Evolutionary conservation across 164 flowering plant species (phyloP), one percentile per base, ranked within the genome.

Genomic region (Dillenia turbinata): DNA sequence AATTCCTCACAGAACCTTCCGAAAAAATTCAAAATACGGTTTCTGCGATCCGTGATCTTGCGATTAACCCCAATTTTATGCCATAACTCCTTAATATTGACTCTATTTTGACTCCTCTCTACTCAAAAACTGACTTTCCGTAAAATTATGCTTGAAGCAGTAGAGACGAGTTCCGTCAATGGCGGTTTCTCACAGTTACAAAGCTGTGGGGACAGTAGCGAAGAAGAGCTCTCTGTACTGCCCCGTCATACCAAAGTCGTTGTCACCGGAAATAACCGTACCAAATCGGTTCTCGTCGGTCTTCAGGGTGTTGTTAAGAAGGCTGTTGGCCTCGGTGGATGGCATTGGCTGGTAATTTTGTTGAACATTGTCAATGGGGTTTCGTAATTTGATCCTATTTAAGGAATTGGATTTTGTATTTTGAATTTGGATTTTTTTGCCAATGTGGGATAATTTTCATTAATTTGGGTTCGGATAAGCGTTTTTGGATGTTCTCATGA

Each of bases 341-440:
- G 96, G 93, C 93, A 89, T 81, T 93, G 98, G 98, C 96, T 93
- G 93, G 98, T 92, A 81, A 78, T 40, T 69, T 60, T 9, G 47
- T 33, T 66, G 2, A 49, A 26, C 9, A 16, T 33, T 33, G 40
- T 5, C 40, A 33, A 33, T 33, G 7, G 40, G 40, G 40, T 4
- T 33, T 33, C 40, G 40, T 33, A 33, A 33, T 33, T 33, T 33
- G 40, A 7, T 33, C 40, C 7, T 33, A 43, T 73, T 71, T 69
- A 10, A 33, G 59, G 24, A 9, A 22, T 57, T 59, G 16, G 56
- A 9, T 51, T 59, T 55, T 26, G 16, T 19, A 47, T 12, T 47
- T 66, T 66, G 12, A 47, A 58, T 54, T 15, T 6, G 15, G 15
- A 56, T 9, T 9, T n/a, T 72, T 60, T 51, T 7, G 15, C 70